Evolutionary conservation across 257 asterid species (phyloP).

Genomic region (Verbascum thapsus): DNA sequence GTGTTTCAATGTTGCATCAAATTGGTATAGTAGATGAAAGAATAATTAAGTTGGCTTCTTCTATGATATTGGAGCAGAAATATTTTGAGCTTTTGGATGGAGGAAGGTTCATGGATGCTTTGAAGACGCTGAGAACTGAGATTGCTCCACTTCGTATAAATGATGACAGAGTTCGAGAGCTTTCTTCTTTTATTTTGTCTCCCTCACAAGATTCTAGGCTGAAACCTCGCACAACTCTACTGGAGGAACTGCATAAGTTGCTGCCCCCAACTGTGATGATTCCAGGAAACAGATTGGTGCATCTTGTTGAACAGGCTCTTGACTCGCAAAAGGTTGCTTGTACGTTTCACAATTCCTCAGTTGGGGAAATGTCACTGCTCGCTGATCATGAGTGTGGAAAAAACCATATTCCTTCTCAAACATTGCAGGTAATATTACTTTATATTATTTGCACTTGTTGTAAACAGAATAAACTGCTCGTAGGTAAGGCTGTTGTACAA

Average conservation of each 20-base stretch:
- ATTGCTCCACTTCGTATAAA: constrained; percentile 60
- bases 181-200: constrained; percentile 58
- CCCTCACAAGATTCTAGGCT: constrained; percentile 44
- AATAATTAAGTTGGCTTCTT: constrained; percentile 59
- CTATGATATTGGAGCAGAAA: constrained; percentile 78
- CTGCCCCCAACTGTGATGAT: constrained; percentile 76
- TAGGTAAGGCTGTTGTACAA: neutral
- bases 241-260: constrained; percentile 67
- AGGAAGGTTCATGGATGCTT: constrained; percentile 69
- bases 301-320: constrained; percentile 87
- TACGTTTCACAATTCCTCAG: constrained; percentile 70
- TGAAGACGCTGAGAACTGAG: constrained; percentile 76
- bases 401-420: constrained; percentile 70
- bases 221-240: constrained; percentile 53
- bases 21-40: constrained; percentile 57
- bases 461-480: neutral
- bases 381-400: constrained; percentile 80
- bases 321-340: constrained; percentile 70
- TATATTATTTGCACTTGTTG: constrained; percentile 18
- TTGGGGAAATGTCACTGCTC: constrained; percentile 66
- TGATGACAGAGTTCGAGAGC: constrained; percentile 59
- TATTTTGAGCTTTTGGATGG: constrained; percentile 64
- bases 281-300: constrained; percentile 72
- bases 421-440: constrained; percentile 59
- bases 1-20: constrained; percentile 56